A percentile compares a stretch with the other conserved stretches of the same genome.
phyloP scores from a whole-genome alignment of 2,329 filamentous ascomycete species.

The Trichoderma asperellum region DNA sequence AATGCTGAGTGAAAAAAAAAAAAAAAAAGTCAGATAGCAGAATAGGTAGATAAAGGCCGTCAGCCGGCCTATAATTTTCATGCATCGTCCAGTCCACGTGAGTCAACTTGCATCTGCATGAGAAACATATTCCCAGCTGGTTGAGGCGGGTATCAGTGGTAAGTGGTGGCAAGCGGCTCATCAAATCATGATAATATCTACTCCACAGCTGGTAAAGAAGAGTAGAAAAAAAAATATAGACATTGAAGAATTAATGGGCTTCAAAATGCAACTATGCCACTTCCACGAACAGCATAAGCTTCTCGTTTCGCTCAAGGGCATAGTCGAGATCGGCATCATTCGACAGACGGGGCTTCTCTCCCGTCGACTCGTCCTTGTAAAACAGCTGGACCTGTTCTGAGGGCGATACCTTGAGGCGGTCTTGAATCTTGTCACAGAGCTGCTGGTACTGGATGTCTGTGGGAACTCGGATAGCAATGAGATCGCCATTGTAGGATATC shows the following conservation, averaged over 20 bases:
- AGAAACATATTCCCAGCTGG: neutral
- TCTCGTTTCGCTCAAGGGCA: conserved; percentile 82
- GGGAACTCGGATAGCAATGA: conserved; percentile 88
- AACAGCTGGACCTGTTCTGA: conserved; percentile 76
- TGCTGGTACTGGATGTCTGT: conserved; percentile 76
- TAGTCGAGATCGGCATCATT: conserved; percentile 80
- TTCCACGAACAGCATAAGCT: conserved; percentile 77
- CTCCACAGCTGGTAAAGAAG: neutral
- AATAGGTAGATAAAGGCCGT: neutral
- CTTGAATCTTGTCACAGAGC: conserved; percentile 80
- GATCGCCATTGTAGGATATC: conserved; percentile 88
- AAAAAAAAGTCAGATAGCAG: neutral
- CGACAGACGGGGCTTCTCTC: conserved; percentile 73
- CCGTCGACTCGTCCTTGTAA: conserved; percentile 83
- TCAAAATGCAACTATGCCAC: conserved; percentile 44
- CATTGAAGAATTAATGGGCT: conserved; percentile 26
- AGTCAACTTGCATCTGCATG: neutral
- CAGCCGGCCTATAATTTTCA: neutral
- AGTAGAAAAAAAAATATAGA: conserved; percentile 18
- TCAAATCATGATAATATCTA: conserved; percentile 18
- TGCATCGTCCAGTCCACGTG: neutral
- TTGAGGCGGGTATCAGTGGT: conserved; percentile 25
- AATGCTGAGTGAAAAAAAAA: neutral
- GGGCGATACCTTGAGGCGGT: conserved; percentile 74
- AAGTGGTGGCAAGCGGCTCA: conserved; percentile 4